Evolutionary conservation across 2,329 filamentous ascomycete genomes (phyloP), one percentile per base, ranked within the genome.

Genomic region (Colletotrichum theobromicola): DNA sequence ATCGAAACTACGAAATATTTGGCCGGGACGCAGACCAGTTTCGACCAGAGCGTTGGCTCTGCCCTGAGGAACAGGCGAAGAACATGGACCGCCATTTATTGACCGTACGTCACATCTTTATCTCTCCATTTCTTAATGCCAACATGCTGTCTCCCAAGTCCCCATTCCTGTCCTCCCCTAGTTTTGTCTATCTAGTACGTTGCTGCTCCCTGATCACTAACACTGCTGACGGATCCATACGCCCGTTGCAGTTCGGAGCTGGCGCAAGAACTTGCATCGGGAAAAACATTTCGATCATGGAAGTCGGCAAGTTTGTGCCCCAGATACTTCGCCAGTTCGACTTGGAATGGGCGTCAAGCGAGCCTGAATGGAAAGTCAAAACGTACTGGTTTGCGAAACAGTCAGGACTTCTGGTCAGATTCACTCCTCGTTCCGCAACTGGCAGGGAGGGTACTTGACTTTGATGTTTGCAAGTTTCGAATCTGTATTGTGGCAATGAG

Each of bases 71-170:
- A 21, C 24, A 28, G 26, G 26, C 16, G 0, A 57, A 57, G 24
- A 28, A 28, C 24, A 57, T 57, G 53, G 26, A 57, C 9, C 53
- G 53, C 8, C 21, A 57, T 13, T 28, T 26, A 28, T 57, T 57
- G 13, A 26, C 53, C 26, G 53, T 57, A 18, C 26, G 53, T 57
- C 13, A 6, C 26, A 18, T 5, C 53, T 3, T 6, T 24, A 3
- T 16, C 24, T 57, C n/a, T n/a, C n/a, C n/a, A n/a, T 28, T 0
- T 26, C 21, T 18, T 57, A 10, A 57, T 28, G 21, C 42, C 2
- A 9, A 2, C 13, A 13, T 18, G 16, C 1, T 28, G 24, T 0
- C 2, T 1, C 53, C 15, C 9, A n/a, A n/a, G n/a, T n/a, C n/a
- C n/a, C n/a, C n/a, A n/a, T n/a, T n/a, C n/a, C n/a, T n/a, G n/a